Evolutionary conservation across 352 stramenopile genomes (phyloP).

Genomic region (Phytophthora boehmeriae): DNA sequence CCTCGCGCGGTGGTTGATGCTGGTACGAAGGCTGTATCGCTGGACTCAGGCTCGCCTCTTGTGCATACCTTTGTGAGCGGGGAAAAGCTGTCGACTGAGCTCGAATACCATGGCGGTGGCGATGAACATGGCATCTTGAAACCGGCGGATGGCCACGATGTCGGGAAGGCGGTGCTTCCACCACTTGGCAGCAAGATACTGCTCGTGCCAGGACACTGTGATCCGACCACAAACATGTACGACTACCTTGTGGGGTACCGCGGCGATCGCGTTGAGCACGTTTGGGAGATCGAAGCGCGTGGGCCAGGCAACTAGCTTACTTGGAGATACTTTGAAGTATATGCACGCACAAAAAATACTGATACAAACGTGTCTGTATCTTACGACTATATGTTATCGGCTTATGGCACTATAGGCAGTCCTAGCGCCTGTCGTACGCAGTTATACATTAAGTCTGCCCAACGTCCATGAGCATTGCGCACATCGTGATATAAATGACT

Average conservation of each 20-base stretch:
- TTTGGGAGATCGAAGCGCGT: conserved; percentile 63
- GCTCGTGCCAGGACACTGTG: conserved; percentile 70
- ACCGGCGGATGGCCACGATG: conserved; percentile 5
- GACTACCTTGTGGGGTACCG: conserved; percentile 73
- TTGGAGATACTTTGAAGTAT: neutral
- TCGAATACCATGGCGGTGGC: conserved; percentile 65
- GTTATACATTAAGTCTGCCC: conserved; percentile 36
- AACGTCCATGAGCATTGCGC: conserved; percentile 27
- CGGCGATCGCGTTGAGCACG: conserved; percentile 48
- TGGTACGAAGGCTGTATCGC: conserved; percentile 73
- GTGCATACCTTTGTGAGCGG: conserved; percentile 51
- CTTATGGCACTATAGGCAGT: conserved; percentile 19
- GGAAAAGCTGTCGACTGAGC: conserved; percentile 33
- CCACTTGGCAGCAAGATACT: conserved; percentile 58
- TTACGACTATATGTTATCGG: too few relatives aligned
- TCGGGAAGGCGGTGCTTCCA: conserved; percentile 44
- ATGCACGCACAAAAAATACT: too few relatives aligned
- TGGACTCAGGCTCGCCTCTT: conserved; percentile 66
- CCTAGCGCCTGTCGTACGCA: conserved; percentile 37
- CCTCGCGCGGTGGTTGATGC: conserved; percentile 70
- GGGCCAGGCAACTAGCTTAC: conserved; percentile 57
- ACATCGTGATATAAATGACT: conserved; percentile 21
- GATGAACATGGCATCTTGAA: conserved; percentile 77
- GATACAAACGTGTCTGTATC: too few relatives aligned
- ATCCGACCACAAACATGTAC: conserved; percentile 83